Conservation (phyloP, 257 asterid genomes). For the Solanum bulbocastanum region DNA sequence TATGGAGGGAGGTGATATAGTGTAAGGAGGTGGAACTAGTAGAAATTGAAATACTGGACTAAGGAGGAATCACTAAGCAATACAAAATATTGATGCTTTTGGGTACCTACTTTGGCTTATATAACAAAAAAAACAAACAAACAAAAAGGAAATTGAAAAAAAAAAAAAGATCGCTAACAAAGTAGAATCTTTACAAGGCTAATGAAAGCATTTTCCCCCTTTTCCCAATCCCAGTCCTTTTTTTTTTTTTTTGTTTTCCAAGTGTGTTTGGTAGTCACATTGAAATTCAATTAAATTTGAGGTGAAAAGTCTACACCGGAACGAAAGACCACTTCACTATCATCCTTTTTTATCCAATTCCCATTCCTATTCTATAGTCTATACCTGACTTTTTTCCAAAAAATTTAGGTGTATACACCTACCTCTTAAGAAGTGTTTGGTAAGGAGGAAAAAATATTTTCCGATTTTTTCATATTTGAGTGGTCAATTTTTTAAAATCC, state of each 20-base stretch:
- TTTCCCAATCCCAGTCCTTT: neutral
- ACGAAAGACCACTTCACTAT: too few species aligned
- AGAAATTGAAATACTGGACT: neutral
- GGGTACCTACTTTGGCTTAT: neutral
- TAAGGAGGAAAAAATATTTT: neutral
- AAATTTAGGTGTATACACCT: too few species aligned
- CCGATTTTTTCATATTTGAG: neutral
- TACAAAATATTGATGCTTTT: constrained; percentile 5
- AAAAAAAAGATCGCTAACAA: neutral
- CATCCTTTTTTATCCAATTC: too few species aligned
- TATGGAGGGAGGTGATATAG: neutral
- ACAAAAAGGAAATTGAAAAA: neutral
- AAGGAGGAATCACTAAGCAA: neutral
- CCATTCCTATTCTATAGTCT: neutral
- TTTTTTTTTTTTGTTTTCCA: too few species aligned
- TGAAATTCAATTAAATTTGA: too few species aligned
- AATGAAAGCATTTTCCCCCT: neutral
- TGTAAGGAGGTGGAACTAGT: neutral
- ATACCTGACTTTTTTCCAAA: neutral
- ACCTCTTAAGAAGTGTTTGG: neutral
- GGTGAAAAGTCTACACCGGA: too few species aligned
- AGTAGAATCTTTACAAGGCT: neutral
- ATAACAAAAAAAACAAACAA: neutral
- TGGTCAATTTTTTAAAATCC: neutral
- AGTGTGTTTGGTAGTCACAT: too few species aligned